phyloP scores from a whole-genome alignment of 2,329 filamentous ascomycete genomes.

The Ophiostoma ulmi region DNA sequence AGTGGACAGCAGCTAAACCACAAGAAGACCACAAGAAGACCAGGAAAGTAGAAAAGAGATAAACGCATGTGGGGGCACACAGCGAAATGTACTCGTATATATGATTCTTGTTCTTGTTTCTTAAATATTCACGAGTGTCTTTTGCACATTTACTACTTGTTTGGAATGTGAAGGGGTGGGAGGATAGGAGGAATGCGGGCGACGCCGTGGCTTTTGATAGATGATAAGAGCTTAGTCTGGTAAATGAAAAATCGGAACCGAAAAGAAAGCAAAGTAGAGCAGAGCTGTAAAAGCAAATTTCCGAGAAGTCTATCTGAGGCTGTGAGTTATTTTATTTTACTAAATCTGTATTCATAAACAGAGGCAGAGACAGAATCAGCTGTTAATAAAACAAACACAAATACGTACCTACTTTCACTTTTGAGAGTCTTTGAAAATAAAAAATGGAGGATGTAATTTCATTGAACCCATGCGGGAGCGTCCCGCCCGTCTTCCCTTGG shows the following conservation, averaged over 20 bases:
- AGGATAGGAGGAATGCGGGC: conserved; percentile 7
- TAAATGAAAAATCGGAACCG: background rate
- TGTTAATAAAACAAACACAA: conserved; percentile 3
- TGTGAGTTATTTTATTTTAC: background rate
- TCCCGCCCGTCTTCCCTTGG: conserved; percentile 20
- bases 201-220: background rate
- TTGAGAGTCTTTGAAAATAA: background rate
- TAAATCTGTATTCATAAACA: too few species aligned
- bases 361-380: too few species aligned
- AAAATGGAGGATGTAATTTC: conserved; percentile 9
- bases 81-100: background rate
- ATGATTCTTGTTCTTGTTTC: background rate
- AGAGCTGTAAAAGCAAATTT: background rate
- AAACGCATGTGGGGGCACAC: conserved; percentile 8
- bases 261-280: background rate
- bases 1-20: background rate
- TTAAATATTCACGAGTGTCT: background rate
- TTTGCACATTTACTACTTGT: background rate
- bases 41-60: conserved; percentile 1
- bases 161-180: background rate
- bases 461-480: conserved; percentile 18
- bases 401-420: background rate
- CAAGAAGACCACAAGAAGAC: background rate
- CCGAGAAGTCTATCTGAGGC: background rate
- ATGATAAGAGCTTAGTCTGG: background rate